These are phyloP conservation scores for Pelargonium cotyledonis DNA, from an alignment of 441 rosid genomes.

Conservation along the genomic window DNA sequence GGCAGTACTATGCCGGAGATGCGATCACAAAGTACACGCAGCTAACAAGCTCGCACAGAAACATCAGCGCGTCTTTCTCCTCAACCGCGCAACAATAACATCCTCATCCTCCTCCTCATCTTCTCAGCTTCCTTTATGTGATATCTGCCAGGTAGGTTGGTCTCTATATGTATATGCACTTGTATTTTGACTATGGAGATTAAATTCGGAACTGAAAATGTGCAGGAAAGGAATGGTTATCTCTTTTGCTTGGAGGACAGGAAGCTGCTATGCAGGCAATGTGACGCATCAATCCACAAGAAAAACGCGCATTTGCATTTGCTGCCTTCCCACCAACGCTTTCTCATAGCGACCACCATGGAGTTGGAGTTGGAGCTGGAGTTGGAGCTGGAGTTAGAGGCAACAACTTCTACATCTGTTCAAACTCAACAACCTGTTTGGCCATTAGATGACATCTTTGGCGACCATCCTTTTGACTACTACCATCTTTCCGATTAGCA, in stretches of 20 bases:
- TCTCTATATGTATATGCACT: too few relatives aligned
- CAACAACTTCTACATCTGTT: slow-evolving; percentile 1
- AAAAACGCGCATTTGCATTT: background rate
- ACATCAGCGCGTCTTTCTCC: slow-evolving; percentile 32
- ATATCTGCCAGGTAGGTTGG: slow-evolving; percentile 28
- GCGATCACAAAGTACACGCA: slow-evolving; percentile 36
- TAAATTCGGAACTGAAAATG: too few relatives aligned
- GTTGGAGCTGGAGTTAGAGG: slow-evolving; percentile 2
- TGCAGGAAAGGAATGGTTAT: slow-evolving; percentile 25
- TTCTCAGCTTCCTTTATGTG: slow-evolving; percentile 29
- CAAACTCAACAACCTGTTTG: slow-evolving; percentile 11
- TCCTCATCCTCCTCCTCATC: slow-evolving; percentile 13
- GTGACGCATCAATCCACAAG: slow-evolving; percentile 25
- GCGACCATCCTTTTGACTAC: slow-evolving; percentile 5
- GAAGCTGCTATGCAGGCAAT: slow-evolving; percentile 29
- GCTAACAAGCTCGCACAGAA: slow-evolving; percentile 37
- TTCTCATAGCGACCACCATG: slow-evolving; percentile 20
- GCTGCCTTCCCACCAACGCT: slow-evolving; percentile 30
- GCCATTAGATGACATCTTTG: slow-evolving; percentile 19
- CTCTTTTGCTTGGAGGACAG: slow-evolving; percentile 37
- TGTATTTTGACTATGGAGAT: too few relatives aligned
- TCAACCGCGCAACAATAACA: slow-evolving; percentile 11
- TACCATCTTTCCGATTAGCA: slow-evolving; percentile 9
- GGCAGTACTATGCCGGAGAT: slow-evolving; percentile 31
- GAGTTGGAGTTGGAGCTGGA: background rate